Percentiles rank a stretch among this genome's conserved stretches.
These are phyloP conservation scores for Rubia tinctorum DNA, from an alignment of 305 asterid species.

Conservation along the genomic window DNA sequence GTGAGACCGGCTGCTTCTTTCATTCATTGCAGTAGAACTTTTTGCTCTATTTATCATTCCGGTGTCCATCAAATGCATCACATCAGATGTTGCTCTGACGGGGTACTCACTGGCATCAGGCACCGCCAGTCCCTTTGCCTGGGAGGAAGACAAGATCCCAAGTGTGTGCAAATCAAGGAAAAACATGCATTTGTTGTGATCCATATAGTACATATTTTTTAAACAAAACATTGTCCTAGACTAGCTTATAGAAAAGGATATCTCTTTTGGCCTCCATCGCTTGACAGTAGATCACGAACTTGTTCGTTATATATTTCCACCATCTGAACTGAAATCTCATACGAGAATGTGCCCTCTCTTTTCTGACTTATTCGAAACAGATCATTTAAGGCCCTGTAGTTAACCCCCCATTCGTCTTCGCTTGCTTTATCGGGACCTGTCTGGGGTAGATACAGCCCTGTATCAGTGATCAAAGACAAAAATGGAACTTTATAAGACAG, in stretches of 20 bases:
- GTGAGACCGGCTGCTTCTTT: conserved; percentile 44
- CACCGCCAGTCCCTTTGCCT: conserved; percentile 35
- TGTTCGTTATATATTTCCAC: conserved; percentile 38
- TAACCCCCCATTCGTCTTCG: conserved; percentile 42
- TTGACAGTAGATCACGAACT: conserved; percentile 40
- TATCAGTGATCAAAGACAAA: conserved; percentile 4
- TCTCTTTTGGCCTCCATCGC: conserved; percentile 30
- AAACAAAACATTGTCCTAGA: not conserved
- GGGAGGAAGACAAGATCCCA: conserved; percentile 33
- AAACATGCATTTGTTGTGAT: not conserved
- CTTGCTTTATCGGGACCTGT: conserved; percentile 34
- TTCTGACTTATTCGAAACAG: conserved; percentile 31
- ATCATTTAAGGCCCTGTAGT: conserved; percentile 39
- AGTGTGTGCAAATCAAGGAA: conserved; percentile 44
- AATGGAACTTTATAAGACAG: not conserved
- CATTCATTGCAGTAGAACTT: conserved; percentile 39
- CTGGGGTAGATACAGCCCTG: conserved; percentile 18
- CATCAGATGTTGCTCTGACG: conserved; percentile 31
- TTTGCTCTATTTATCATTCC: conserved; percentile 38
- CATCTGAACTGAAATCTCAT: conserved; percentile 38
- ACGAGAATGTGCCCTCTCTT: conserved; percentile 28
- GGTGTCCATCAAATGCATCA: conserved; percentile 32
- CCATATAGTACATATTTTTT: not conserved
- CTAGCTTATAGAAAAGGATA: conserved; percentile 26
- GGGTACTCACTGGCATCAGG: conserved; percentile 39